phyloP scores from a whole-genome alignment of 2,329 filamentous ascomycete species.

The Sclerotinia minor region DNA sequence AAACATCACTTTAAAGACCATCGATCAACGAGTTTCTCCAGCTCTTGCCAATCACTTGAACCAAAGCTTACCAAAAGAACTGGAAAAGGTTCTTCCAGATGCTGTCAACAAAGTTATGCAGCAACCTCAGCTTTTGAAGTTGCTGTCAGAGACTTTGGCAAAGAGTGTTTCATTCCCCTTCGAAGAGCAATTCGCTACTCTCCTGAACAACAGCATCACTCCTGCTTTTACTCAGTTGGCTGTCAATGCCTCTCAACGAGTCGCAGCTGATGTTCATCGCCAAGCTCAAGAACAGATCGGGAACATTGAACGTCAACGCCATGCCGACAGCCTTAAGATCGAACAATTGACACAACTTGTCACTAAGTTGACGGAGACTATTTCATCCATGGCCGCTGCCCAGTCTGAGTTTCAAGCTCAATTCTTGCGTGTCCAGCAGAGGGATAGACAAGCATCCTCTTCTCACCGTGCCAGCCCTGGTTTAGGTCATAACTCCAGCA shows the following conservation, averaged over 20 bases:
- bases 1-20: constrained; percentile 55
- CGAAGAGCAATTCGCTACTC: constrained; percentile 65
- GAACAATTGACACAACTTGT: constrained; percentile 70
- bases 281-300: constrained; percentile 44
- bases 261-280: constrained; percentile 68
- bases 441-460: constrained; percentile 42
- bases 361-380: constrained; percentile 64
- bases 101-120: constrained; percentile 68
- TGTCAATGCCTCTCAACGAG: constrained; percentile 64
- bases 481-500: constrained; percentile 17
- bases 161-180: constrained; percentile 66
- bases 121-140: constrained; percentile 70
- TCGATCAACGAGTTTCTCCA: constrained; percentile 70
- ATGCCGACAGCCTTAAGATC: constrained; percentile 58
- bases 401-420: constrained; percentile 69
- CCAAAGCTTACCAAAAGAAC: constrained; percentile 56
- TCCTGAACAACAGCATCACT: constrained; percentile 63
- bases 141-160: constrained; percentile 70
- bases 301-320: constrained; percentile 38
- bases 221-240: constrained; percentile 67
- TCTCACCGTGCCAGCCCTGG: constrained; percentile 25
- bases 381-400: constrained; percentile 67
- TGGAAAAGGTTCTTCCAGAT: constrained; percentile 68
- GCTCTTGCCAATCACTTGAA: constrained; percentile 50
- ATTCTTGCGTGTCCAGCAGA: constrained; percentile 58